Conservation (phyloP, 2,329 filamentous ascomycete species). For the Cercospora zeina region DNA sequence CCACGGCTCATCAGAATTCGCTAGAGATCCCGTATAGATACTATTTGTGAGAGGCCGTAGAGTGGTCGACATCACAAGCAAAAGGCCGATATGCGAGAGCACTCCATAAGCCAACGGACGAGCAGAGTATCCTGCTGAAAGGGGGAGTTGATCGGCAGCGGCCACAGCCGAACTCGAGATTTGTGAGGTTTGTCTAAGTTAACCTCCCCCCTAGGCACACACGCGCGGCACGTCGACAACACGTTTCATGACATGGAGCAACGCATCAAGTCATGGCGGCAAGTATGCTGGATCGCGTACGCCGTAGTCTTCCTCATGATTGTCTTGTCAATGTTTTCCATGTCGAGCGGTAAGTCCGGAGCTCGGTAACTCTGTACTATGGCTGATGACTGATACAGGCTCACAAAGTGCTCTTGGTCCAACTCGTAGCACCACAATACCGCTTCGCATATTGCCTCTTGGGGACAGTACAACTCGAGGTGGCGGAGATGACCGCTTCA, state of each 20-base stretch:
- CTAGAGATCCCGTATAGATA: not conserved
- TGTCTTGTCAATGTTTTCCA: not conserved
- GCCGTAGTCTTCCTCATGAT: slow-evolving; percentile 1
- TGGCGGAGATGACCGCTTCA: slow-evolving; percentile 10
- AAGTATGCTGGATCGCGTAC: not conserved
- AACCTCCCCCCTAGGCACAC: too few relatives aligned
- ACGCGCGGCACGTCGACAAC: not conserved
- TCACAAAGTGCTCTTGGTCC: not conserved
- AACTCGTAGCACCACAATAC: not conserved
- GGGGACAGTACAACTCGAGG: slow-evolving; percentile 22
- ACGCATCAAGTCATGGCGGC: not conserved
- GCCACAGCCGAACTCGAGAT: not conserved
- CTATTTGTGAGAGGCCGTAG: not conserved
- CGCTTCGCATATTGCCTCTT: slow-evolving; percentile 18
- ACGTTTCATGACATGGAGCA: not conserved
- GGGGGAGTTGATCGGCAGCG: not conserved
- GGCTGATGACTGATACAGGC: not conserved
- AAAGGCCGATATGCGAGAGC: not conserved
- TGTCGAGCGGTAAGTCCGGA: not conserved
- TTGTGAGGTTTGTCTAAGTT: not conserved
- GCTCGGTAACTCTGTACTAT: not conserved
- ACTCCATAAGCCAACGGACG: not conserved
- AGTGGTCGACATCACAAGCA: not conserved
- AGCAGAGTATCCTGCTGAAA: not conserved
- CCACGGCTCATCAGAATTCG: not conserved